phyloP scores from a whole-genome alignment of 331 rosid species.

The Cydonia oblonga region DNA sequence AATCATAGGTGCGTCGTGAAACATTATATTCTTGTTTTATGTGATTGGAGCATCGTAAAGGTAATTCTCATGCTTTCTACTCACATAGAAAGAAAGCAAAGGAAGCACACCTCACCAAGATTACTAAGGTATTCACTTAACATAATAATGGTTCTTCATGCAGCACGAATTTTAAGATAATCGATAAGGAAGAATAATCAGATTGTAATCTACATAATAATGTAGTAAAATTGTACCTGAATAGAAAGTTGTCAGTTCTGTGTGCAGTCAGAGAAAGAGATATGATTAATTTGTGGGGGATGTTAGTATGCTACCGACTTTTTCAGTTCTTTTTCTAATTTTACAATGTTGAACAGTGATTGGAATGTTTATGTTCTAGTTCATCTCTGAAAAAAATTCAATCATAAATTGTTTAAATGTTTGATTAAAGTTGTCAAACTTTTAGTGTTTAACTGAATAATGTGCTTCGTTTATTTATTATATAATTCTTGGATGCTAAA shows the following conservation, averaged over 20 bases:
- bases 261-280: not conserved
- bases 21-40: slow-evolving; percentile 30
- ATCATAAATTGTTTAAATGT: no score
- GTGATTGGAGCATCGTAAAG: slow-evolving; percentile 47
- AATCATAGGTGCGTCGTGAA: slow-evolving; percentile 32
- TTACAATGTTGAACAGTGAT: not conserved
- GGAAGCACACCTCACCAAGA: slow-evolving; percentile 16
- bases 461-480: no score
- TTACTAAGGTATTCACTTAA: slow-evolving; percentile 13
- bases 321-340: no score
- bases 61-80: slow-evolving; percentile 22
- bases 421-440: no score
- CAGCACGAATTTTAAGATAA: slow-evolving; percentile 33
- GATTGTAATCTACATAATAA: slow-evolving; percentile 2
- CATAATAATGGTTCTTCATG: slow-evolving; percentile 9
- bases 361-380: not conserved
- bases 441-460: no score
- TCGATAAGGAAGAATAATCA: slow-evolving; percentile 38
- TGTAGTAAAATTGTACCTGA: no score
- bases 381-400: no score
- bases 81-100: slow-evolving; percentile 2
- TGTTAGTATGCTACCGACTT: not conserved
- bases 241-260: not conserved
- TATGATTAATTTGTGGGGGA: no score
- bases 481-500: no score